phyloP scores from a whole-genome alignment of 2,329 filamentous ascomycete species.

The Calonectria honghensis region DNA sequence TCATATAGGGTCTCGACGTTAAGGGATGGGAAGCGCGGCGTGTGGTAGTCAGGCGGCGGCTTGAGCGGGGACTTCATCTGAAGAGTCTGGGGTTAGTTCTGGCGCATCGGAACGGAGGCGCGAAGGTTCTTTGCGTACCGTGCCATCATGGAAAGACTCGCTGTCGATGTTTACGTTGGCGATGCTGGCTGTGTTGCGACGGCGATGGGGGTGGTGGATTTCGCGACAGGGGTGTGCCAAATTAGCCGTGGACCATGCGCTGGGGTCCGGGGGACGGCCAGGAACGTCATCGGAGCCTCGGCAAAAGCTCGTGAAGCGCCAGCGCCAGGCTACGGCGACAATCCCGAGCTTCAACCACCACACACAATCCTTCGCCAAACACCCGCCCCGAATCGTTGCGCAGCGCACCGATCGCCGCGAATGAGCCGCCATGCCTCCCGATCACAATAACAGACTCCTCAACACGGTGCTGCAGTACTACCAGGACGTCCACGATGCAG shows the following conservation, averaged over 20 bases:
- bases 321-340: conserved; percentile 46
- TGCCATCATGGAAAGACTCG: conserved; percentile 49
- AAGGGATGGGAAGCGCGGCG: conserved; percentile 86
- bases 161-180: conserved; percentile 33
- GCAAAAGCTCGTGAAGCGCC: conserved; percentile 54
- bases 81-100: conserved; percentile 35
- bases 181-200: conserved; percentile 40
- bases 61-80: conserved; percentile 54
- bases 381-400: conserved; percentile 23
- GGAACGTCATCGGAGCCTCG: conserved; percentile 56
- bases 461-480: conserved; percentile 78
- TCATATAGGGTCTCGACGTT: conserved; percentile 79
- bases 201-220: conserved; percentile 45
- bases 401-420: conserved; percentile 18
- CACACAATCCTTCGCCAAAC: background rate
- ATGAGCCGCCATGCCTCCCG: conserved; percentile 74
- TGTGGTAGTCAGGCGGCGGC: conserved; percentile 73
- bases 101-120: background rate
- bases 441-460: conserved; percentile 75
- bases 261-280: conserved; percentile 39
- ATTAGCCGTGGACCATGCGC: conserved; percentile 28
- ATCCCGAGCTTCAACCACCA: conserved; percentile 41
- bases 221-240: conserved; percentile 38
- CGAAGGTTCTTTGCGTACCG: conserved; percentile 39
- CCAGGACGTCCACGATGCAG: conserved; percentile 71